Evolutionary conservation across 2,329 filamentous ascomycete genomes (phyloP).

Genomic region (Hypoxylon sp.): DNA sequence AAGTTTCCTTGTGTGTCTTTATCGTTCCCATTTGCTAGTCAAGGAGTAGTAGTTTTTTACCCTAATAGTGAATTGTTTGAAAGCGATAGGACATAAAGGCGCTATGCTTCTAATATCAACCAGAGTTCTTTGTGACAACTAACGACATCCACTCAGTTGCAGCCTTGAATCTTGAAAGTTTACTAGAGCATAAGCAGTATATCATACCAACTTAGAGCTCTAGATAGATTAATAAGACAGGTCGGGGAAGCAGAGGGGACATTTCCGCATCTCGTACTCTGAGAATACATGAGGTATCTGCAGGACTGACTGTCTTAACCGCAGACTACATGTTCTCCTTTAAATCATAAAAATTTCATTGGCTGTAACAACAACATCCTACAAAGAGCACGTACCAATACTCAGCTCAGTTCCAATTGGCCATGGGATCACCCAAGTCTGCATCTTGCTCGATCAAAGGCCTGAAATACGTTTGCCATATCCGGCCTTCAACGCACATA

Average conservation of each 20-base stretch:
- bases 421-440: neutral
- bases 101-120: neutral
- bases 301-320: no score
- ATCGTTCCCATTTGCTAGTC: slow-evolving; percentile 7
- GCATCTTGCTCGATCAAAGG: neutral
- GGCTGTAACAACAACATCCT: neutral
- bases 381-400: neutral
- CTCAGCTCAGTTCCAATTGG: neutral
- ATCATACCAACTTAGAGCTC: no score
- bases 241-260: neutral
- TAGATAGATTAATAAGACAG: neutral
- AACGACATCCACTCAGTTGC: neutral
- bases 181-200: neutral
- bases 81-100: neutral
- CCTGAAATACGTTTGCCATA: slow-evolving; percentile 2
- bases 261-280: neutral
- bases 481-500: neutral
- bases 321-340: neutral
- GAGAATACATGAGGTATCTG: no score
- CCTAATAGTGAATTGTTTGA: neutral
- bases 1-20: neutral
- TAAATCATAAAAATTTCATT: neutral
- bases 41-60: no score
- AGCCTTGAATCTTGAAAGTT: slow-evolving; percentile 1
- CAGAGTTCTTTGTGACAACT: neutral